Evolutionary conservation across 2,329 filamentous ascomycete species (phyloP).

Genomic region (Cyclaneusma minus): DNA sequence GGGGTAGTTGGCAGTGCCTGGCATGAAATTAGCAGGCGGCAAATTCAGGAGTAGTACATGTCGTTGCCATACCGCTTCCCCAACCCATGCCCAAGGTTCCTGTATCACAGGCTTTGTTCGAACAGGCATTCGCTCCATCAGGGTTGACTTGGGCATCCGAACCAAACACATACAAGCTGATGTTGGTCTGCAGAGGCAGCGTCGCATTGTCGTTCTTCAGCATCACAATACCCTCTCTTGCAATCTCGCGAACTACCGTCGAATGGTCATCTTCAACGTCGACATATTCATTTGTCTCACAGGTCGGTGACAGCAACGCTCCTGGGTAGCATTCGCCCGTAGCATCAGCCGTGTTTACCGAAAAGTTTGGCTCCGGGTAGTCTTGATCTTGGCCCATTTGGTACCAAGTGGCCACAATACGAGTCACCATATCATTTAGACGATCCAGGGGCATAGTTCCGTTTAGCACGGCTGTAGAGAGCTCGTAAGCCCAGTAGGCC

Average conservation of each 20-base stretch:
- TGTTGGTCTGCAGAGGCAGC: constrained; percentile 27
- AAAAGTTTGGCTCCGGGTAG: constrained; percentile 42
- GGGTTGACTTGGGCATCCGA: constrained; percentile 35
- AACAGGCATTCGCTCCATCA: constrained; percentile 50
- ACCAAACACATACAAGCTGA: constrained; percentile 28
- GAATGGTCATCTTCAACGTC: constrained; percentile 37
- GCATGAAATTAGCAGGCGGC: constrained; percentile 31
- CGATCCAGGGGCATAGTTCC: constrained; percentile 38
- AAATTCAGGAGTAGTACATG: constrained; percentile 49
- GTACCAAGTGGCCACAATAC: constrained; percentile 43
- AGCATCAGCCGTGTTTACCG: constrained; percentile 37
- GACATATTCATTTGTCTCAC: constrained; percentile 56
- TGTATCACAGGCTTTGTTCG: constrained; percentile 36
- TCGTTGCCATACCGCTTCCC: constrained; percentile 61
- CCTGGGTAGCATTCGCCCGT: constrained; percentile 41
- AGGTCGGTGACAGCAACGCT: constrained; percentile 40
- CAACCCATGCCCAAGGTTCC: constrained; percentile 61
- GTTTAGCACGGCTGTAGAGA: constrained; percentile 38
- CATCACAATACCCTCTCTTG: constrained; percentile 38
- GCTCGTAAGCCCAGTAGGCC: constrained; percentile 37
- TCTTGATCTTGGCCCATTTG: constrained; percentile 41
- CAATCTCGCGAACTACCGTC: constrained; percentile 30
- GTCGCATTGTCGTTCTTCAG: constrained; percentile 47
- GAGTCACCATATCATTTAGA: constrained; percentile 39
- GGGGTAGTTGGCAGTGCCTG: constrained; percentile 58